Evolutionary conservation across 371 early-diverging fungal species (phyloP).

Genomic region (Rhizomucor pusillus): DNA sequence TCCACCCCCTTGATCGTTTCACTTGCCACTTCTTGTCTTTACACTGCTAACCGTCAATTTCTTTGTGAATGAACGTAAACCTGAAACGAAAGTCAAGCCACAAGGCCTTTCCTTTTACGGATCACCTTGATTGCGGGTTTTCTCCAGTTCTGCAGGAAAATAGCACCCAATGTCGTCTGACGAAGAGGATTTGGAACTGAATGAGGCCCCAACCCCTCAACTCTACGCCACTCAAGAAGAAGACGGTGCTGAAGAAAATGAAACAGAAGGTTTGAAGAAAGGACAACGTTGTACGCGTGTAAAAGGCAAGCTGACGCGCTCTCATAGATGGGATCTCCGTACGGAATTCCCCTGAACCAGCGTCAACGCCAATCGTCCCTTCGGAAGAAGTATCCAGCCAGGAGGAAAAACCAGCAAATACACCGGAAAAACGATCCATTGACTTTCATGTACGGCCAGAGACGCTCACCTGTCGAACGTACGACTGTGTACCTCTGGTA

Average conservation of each 20-base stretch:
- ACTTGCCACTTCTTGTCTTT: no score
- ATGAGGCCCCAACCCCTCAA: constrained; percentile 35
- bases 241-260: constrained; percentile 38
- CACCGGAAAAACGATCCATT: constrained; percentile 27
- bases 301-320: neutral
- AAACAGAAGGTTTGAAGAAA: constrained; percentile 8
- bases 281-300: neutral
- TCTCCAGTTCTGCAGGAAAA: neutral
- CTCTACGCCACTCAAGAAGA: constrained; percentile 36
- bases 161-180: constrained; percentile 31
- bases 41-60: no score
- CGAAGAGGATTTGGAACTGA: constrained; percentile 45
- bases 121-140: neutral
- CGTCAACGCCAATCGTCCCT: neutral
- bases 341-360: constrained; percentile 10
- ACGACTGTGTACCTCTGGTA: constrained; percentile 60
- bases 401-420: no score
- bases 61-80: no score
- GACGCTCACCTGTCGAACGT: constrained; percentile 42
- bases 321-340: constrained; percentile 2
- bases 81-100: no score
- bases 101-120: neutral
- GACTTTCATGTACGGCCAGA: constrained; percentile 37
- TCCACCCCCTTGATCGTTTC: no score
- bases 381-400: no score